Conservation (phyloP, 1,284 basidiomycete species). For the Sanguinoderma infundibulare region DNA sequence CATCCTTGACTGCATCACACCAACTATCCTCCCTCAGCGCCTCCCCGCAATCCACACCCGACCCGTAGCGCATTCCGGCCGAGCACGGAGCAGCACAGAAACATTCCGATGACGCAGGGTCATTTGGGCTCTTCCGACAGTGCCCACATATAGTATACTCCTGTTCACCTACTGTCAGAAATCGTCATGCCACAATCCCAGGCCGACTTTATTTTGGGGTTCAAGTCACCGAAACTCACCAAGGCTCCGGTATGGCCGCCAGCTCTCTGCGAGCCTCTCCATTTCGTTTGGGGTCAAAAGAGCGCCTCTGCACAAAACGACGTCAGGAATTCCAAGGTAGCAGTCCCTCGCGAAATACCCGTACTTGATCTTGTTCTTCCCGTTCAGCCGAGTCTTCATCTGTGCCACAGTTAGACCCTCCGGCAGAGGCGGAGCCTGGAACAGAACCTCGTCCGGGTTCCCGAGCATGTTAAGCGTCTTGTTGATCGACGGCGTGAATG, state of each 20-base stretch:
- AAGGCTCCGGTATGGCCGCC: conserved; percentile 82
- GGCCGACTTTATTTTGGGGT: neutral
- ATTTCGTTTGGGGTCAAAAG: conserved; percentile 84
- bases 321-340: conserved; percentile 3
- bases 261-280: conserved; percentile 75
- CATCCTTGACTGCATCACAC: neutral
- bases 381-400: conserved; percentile 68
- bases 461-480: conserved; percentile 46
- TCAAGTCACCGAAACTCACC: conserved; percentile 46
- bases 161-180: conserved; percentile 33
- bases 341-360: conserved; percentile 25
- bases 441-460: conserved; percentile 11
- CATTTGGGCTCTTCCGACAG: conserved; percentile 45
- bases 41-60: neutral
- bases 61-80: too few relatives aligned
- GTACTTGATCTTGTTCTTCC: conserved; percentile 87
- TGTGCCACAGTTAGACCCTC: conserved; percentile 62
- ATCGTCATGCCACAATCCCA: conserved; percentile 1
- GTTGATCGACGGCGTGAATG: conserved; percentile 71
- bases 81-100: neutral
- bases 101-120: neutral
- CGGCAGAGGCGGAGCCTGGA: conserved; percentile 49
- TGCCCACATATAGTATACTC: conserved; percentile 68
- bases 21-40: neutral
- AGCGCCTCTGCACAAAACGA: conserved; percentile 56